Base-by-base conservation (phyloP, 352 stramenopile genomes). In the Pythium biforme region DNA sequence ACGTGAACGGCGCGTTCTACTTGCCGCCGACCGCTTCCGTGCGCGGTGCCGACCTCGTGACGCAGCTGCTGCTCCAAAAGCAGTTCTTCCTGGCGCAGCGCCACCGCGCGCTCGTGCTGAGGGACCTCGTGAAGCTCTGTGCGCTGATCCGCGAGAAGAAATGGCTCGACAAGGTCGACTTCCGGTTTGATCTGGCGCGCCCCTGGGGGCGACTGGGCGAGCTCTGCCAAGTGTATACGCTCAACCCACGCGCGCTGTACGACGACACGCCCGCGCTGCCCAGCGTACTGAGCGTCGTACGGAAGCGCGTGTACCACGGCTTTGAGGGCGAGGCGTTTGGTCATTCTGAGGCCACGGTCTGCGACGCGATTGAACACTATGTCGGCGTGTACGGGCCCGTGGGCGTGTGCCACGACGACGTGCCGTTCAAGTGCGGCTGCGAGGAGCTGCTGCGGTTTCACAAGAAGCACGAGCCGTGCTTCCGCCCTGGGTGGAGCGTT, bases 161-260 rank as follows among this genome's bases (percentile, higher is more conserved):
- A 23, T 93, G 83, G 83, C 77, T 77, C 15, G 83, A 93, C 59
- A 93, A 93, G 54, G 77, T 84, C 1, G 81, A 90, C 34, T 79
- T 93, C 33, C 70, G 83, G 0, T 93, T 76, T 68, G 81, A 93
- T 55, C 64, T 79, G 37, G 59, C 73, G 45, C 74, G 83, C 9
- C 83, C 83, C n/a, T 93, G 83, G 83, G 83, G 83, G 0, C 72
- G 76, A 20, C 39, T 69, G 8, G 79, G 73, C 4, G 80, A 93
- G 57, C 48, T 64, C 1, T 74, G 83, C 1, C 70, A 59, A 1
- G 79, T 89, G 14, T 91, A 74, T 39, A 76, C 74, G 45, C 40
- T 93, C 25, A 71, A 73, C 31, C 76, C 76, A 0, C 59, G 68
- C 5, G 54, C 84, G 26, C 57, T 90, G 19, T 90, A 77, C 43